Conservation (phyloP, 352 stramenopile genomes). For the Phytopythium kandeliae region DNA sequence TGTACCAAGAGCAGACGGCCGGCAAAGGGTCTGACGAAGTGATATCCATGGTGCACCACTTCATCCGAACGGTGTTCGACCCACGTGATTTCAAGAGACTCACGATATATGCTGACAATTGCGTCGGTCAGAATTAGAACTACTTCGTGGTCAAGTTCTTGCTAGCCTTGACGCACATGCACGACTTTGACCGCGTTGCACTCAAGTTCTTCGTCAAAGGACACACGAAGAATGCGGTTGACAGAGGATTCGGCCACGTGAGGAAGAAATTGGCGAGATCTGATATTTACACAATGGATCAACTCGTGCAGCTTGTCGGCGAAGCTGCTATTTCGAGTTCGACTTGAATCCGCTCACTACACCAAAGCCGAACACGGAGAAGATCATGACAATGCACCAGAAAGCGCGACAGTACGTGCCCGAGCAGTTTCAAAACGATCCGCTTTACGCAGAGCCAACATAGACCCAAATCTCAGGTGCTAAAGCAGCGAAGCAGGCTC, state of each 20-base stretch:
- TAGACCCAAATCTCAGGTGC: no score
- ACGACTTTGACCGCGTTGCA: constrained; percentile 1
- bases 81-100: neutral
- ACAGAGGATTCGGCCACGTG: constrained; percentile 9
- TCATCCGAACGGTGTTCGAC: neutral
- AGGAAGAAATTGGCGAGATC: constrained; percentile 1
- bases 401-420: no score
- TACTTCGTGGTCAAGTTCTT: constrained; percentile 9
- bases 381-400: no score
- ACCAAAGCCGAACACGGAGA: no score
- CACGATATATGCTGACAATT: constrained; percentile 11
- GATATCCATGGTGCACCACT: constrained; percentile 10
- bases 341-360: no score
- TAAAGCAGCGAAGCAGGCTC: no score
- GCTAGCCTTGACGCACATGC: constrained; percentile 2
- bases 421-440: no score
- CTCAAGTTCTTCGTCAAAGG: constrained; percentile 12
- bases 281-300: constrained; percentile 6
- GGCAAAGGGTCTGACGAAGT: constrained; percentile 17
- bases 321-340: no score
- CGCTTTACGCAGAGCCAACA: no score
- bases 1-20: constrained; percentile 11
- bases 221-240: constrained; percentile 11
- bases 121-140: constrained; percentile 12
- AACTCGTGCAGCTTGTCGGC: constrained; percentile 5